These are phyloP conservation scores for Mycocentrospora acerina DNA, from an alignment of 2,329 filamentous ascomycete species.

Conservation along the genomic window DNA sequence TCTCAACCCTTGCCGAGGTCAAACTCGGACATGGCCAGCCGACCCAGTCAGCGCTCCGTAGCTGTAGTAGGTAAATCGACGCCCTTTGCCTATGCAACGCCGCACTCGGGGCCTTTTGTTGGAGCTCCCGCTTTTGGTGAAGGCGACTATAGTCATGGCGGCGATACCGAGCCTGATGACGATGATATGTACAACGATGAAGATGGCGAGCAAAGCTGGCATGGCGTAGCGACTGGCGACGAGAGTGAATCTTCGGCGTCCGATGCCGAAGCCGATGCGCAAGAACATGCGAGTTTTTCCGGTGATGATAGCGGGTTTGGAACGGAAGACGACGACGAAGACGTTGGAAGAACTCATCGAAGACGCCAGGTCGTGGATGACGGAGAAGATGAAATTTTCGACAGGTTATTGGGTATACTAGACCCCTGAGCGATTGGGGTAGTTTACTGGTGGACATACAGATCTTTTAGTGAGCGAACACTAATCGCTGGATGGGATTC, in stretches of 20 bases:
- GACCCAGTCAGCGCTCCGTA: slow-evolving; percentile 46
- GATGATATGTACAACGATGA: slow-evolving; percentile 27
- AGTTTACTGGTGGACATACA: background rate
- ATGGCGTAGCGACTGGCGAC: slow-evolving; percentile 19
- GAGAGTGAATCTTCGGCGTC: slow-evolving; percentile 14
- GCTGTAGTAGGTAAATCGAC: slow-evolving; percentile 48
- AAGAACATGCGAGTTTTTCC: slow-evolving; percentile 35
- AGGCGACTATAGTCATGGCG: slow-evolving; percentile 34
- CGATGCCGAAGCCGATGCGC: slow-evolving; percentile 19
- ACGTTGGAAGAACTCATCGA: slow-evolving; percentile 9
- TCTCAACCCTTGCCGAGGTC: slow-evolving; percentile 30
- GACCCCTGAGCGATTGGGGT: slow-evolving; percentile 15
- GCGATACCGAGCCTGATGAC: slow-evolving; percentile 30
- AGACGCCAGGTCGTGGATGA: slow-evolving; percentile 9
- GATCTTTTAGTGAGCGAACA: no score
- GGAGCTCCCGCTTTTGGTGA: slow-evolving; percentile 29
- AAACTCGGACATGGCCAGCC: slow-evolving; percentile 39
- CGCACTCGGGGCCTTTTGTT: slow-evolving; percentile 57
- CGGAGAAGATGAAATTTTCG: slow-evolving; percentile 19
- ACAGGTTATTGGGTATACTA: slow-evolving; percentile 23
- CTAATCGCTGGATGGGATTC: no score
- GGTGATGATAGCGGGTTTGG: slow-evolving; percentile 40
- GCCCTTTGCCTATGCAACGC: slow-evolving; percentile 72
- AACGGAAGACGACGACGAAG: slow-evolving; percentile 28
- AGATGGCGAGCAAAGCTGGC: slow-evolving; percentile 28